phyloP scores from a whole-genome alignment of 306 rosid species.

The Medicago lupulina region DNA sequence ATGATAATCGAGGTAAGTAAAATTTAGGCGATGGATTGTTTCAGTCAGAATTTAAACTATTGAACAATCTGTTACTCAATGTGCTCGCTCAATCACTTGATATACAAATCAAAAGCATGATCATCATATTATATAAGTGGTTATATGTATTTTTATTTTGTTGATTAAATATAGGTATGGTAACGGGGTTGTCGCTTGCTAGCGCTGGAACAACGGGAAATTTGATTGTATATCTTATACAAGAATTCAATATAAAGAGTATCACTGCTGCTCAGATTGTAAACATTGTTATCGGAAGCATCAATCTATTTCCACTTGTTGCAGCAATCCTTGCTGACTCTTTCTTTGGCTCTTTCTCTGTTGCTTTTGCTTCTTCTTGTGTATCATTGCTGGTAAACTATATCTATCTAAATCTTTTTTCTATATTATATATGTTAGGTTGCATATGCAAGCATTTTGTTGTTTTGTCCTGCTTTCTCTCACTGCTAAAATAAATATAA shows the following conservation, averaged over 20 bases:
- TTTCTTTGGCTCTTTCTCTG: slow-evolving; percentile 55
- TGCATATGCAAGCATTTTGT: not conserved
- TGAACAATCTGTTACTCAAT: not conserved
- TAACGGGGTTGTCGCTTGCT: slow-evolving; percentile 45
- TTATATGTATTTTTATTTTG: not conserved
- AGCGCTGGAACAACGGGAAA: slow-evolving; percentile 45
- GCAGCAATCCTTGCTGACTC: slow-evolving; percentile 64
- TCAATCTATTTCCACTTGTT: slow-evolving; percentile 45
- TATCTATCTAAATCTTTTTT: not conserved
- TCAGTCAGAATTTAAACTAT: not conserved
- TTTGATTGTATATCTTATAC: slow-evolving; percentile 57
- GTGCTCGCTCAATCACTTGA: not conserved
- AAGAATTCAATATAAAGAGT: slow-evolving; percentile 51
- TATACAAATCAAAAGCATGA: not conserved
- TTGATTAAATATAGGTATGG: slow-evolving; percentile 42
- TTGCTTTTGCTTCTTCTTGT: slow-evolving; percentile 42
- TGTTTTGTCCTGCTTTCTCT: no score
- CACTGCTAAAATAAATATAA: no score
- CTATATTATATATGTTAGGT: no score
- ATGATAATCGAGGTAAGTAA: no score
- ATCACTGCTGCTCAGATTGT: slow-evolving; percentile 57
- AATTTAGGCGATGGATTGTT: no score
- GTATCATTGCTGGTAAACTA: slow-evolving; percentile 44
- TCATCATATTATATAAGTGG: not conserved
- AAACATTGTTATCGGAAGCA: slow-evolving; percentile 48